phyloP scores from a whole-genome alignment of 768 basidiomycete species.

The Chalciporus sphaerocephalus region DNA sequence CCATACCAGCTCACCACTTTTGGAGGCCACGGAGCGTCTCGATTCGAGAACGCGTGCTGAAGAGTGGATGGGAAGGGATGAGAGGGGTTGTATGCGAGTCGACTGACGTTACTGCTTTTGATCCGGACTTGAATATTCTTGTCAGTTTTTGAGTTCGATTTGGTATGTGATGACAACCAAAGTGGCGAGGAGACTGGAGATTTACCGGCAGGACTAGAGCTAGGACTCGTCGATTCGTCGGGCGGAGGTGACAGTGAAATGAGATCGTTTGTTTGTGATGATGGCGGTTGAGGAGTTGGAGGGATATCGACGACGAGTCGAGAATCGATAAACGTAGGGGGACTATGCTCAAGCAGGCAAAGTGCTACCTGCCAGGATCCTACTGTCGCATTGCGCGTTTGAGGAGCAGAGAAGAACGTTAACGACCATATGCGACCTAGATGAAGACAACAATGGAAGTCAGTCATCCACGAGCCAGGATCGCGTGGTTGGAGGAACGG shows the following conservation, averaged over 20 bases:
- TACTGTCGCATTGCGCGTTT: neutral
- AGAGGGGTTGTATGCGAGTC: constrained; percentile 26
- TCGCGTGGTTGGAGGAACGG: neutral
- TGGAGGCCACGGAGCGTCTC: constrained; percentile 11
- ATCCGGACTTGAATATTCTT: constrained; percentile 31
- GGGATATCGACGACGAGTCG: constrained; percentile 43
- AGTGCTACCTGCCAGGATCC: constrained; percentile 44
- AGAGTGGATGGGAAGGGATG: neutral
- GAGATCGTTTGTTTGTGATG: constrained; percentile 4
- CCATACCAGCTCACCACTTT: constrained; percentile 5
- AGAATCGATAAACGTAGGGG: constrained; percentile 55
- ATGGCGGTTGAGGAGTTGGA: constrained; percentile 3
- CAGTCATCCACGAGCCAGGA: neutral
- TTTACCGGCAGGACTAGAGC: neutral
- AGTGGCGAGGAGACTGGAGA: neutral
- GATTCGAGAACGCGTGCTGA: constrained; percentile 2
- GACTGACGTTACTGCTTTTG: constrained; percentile 2
- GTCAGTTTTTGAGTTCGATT: constrained; percentile 5
- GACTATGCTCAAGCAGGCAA: constrained; percentile 50
- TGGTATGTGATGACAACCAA: neutral
- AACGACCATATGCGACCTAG: constrained; percentile 29
- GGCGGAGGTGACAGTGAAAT: constrained; percentile 4
- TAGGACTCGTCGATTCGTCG: neutral
- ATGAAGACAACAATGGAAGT: neutral
- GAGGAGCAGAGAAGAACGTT: constrained; percentile 17